Evolutionary conservation across 768 basidiomycete genomes (phyloP), one percentile per base, ranked within the genome.

Genomic region (Suillus decipiens): DNA sequence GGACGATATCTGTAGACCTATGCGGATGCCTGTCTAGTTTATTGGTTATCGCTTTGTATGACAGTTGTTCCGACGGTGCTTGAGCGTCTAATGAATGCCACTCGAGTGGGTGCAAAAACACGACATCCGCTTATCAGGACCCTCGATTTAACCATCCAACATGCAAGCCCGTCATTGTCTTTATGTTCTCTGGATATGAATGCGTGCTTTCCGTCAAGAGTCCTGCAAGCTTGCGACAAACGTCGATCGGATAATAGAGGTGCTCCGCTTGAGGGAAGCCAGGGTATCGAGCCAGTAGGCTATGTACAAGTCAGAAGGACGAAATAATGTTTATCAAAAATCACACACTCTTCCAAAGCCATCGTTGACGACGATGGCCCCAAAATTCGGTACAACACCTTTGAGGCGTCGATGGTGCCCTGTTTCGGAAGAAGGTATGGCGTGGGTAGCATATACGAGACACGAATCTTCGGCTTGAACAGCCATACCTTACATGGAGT

Each of bases 191-290:
- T 0, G 93, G 92, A 70, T 95, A 95, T 1, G 88, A 83, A 5
- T 72, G 73, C 67, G 89, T 93, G 68, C 93, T 95, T 73, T 94
- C 90, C 72, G 80, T 84, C 69, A 99, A 79, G 62, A 90, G 69
- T 7, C 77, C 83, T 0, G 88, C 86, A 22, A 99, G 73, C 53
- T 88, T 84, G 11, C 83, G 83, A 72, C 95, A 94, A 14, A 93
- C 82, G 28, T 86, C 80, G 77, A 88, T 83, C 0, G 96, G 92
- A 70, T 98, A 97, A 39, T 84, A 86, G 10, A 97, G 78, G 64
- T 89, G 86, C 73, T 98, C 95, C n/a, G 92, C 89, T 72, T 94
- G 92, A 10, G 89, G 88, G 72, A 94, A 93, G 22, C 89, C 87
- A 39, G 92, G 91, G 72, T 92, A 90, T 67, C 82, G 87, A 69